Percentiles rank a stretch among this genome's conserved stretches.
Evolutionary conservation across 805 yeast genomes (phyloP).

Genomic region (Lipomyces chichibuensis): DNA sequence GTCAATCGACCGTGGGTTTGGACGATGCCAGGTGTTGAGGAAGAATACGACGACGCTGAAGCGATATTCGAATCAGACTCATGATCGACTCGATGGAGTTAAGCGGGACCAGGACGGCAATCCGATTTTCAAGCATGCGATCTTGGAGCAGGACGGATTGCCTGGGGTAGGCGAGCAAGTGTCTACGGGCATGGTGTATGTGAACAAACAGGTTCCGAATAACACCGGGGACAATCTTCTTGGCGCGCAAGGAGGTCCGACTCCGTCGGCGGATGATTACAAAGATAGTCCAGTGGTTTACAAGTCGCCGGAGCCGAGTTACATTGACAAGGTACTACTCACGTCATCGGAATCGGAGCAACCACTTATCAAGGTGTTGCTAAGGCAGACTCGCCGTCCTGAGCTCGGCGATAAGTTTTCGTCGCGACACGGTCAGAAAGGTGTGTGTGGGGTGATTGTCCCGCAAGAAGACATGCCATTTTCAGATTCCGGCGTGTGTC

Average conservation of each 20-base stretch:
- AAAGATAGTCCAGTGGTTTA: conserved; percentile 90
- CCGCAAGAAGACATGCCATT: conserved; percentile 97
- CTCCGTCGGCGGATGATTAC: conserved; percentile 55
- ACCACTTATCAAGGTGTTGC: conserved; percentile 85
- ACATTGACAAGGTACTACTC: conserved; percentile 97
- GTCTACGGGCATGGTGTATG: conserved; percentile 90
- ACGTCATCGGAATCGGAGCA: conserved; percentile 94
- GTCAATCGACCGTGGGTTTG: conserved; percentile 94
- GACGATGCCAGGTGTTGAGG: conserved; percentile 93
- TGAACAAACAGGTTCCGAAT: conserved; percentile 86
- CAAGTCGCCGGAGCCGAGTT: conserved; percentile 93
- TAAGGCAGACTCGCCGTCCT: conserved; percentile 95
- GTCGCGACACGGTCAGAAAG: conserved; percentile 97
- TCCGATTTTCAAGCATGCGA: conserved; percentile 82
- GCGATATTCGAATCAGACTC: conserved; percentile 90
- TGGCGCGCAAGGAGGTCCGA: conserved; percentile 30
- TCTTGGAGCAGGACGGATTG: conserved; percentile 91
- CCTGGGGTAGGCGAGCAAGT: conserved; percentile 94
- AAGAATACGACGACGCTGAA: conserved; percentile 89
- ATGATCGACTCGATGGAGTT: conserved; percentile 90
- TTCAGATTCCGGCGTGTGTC: conserved; percentile 86
- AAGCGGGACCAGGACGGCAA: conserved; percentile 71
- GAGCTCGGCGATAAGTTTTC: conserved; percentile 97
- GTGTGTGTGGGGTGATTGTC: conserved; percentile 98
- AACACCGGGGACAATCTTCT: conserved; percentile 74